phyloP scores from a whole-genome alignment of 306 rosid species.

The Inga oerstediana region DNA sequence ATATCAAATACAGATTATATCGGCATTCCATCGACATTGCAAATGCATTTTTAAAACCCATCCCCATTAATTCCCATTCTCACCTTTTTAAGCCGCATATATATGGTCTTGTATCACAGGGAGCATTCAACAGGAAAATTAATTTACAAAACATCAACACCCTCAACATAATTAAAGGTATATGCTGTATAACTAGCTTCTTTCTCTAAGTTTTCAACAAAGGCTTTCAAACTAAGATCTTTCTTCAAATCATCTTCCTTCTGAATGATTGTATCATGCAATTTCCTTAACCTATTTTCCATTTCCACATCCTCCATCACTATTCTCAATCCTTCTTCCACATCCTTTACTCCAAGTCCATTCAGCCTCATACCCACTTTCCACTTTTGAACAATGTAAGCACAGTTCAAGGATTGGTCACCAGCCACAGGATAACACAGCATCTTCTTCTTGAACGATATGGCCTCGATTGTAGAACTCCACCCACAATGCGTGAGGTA shows the following conservation, averaged over 20 bases:
- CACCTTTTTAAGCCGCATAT: too few species aligned
- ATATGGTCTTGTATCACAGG: too few species aligned
- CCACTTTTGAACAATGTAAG: slow-evolving; percentile 69
- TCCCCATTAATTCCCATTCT: too few species aligned
- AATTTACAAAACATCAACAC: not conserved
- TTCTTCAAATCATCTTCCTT: not conserved
- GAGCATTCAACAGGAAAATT: not conserved
- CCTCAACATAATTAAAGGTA: not conserved
- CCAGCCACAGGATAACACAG: slow-evolving; percentile 85
- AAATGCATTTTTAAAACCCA: too few species aligned
- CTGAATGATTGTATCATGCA: not conserved
- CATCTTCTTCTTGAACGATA: slow-evolving; percentile 59
- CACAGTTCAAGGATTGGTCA: slow-evolving; percentile 80
- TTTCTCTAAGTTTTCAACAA: slow-evolving; percentile 41
- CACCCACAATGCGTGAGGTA: slow-evolving; percentile 94
- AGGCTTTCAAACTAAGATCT: slow-evolving; percentile 41
- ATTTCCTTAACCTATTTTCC: slow-evolving; percentile 37
- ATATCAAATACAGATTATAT: too few species aligned
- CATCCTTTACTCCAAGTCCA: slow-evolving; percentile 53
- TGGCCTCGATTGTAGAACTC: slow-evolving; percentile 90
- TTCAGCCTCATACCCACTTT: slow-evolving; percentile 61
- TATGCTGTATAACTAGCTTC: not conserved
- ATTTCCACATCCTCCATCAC: slow-evolving; percentile 63
- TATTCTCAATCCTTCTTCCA: slow-evolving; percentile 45
- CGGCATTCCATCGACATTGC: too few species aligned